Evolutionary conservation across 2,329 filamentous ascomycete genomes (phyloP).

Genomic region (Aspergillus costaricaensis): DNA sequence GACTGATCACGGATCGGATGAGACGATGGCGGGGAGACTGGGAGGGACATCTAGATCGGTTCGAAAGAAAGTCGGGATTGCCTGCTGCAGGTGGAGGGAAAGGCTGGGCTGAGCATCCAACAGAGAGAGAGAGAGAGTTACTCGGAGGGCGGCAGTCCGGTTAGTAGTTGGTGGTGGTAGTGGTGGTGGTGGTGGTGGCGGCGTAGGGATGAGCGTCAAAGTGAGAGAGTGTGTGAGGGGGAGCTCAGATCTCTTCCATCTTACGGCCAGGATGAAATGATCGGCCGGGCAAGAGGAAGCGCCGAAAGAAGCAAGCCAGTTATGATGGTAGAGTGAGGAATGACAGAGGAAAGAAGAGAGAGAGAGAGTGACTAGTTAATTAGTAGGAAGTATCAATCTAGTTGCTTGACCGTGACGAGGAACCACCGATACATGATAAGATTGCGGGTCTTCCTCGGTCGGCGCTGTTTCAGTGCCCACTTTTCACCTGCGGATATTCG

Average conservation of each 20-base stretch:
- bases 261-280: not conserved
- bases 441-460: not conserved
- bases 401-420: conserved; percentile 4
- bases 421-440: conserved; percentile 8
- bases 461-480: too few relatives aligned
- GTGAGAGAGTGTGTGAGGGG: not conserved
- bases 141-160: not conserved
- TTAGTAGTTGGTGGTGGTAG: not conserved
- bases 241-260: conserved; percentile 2
- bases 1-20: conserved; percentile 5
- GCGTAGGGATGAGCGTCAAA: conserved; percentile 3
- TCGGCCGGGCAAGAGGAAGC: not conserved
- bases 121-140: not conserved
- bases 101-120: not conserved
- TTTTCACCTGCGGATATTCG: too few relatives aligned
- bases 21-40: not conserved
- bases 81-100: not conserved
- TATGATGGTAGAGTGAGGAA: conserved; percentile 1
- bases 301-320: conserved; percentile 1
- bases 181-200: too few relatives aligned
- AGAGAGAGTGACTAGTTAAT: not conserved
- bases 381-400: too few relatives aligned
- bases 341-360: not conserved
- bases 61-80: not conserved
- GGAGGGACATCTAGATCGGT: not conserved